Percentiles rank a stretch among this genome's conserved stretches.
These are phyloP conservation scores for Penicillium silybi DNA, from an alignment of 495 filamentous ascomycete genomes.

Conservation along the genomic window DNA sequence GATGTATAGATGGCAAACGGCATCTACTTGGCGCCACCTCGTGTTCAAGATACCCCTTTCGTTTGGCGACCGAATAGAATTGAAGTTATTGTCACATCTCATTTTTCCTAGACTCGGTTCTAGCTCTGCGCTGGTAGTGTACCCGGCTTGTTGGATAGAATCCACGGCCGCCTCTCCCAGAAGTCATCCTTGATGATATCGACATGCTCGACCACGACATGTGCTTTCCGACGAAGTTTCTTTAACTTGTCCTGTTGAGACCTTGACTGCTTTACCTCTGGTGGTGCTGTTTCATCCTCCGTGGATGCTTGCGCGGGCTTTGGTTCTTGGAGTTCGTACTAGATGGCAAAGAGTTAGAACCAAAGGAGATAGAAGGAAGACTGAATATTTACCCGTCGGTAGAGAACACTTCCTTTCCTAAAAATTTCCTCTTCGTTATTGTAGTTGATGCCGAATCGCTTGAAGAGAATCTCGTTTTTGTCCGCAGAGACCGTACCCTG, in stretches of 20 bases:
- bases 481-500: slow-evolving; percentile 79
- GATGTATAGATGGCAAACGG: slow-evolving; percentile 15
- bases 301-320: slow-evolving; percentile 11
- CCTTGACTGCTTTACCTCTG: slow-evolving; percentile 53
- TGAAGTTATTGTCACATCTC: neutral
- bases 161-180: slow-evolving; percentile 83
- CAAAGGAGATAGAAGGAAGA: neutral
- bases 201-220: slow-evolving; percentile 74
- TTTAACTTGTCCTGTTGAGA: slow-evolving; percentile 73
- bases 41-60: slow-evolving; percentile 36
- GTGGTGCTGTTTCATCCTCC: slow-evolving; percentile 6
- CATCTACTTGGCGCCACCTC: slow-evolving; percentile 15
- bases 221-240: slow-evolving; percentile 70
- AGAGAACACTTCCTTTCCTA: slow-evolving; percentile 88
- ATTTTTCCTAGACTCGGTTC: slow-evolving; percentile 22
- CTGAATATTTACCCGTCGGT: slow-evolving; percentile 62
- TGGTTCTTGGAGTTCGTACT: slow-evolving; percentile 43
- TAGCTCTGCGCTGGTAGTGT: slow-evolving; percentile 56
- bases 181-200: slow-evolving; percentile 95
- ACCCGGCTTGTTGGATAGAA: slow-evolving; percentile 71
- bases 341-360: slow-evolving; percentile 4
- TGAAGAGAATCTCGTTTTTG: slow-evolving; percentile 96
- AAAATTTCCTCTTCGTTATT: slow-evolving; percentile 92
- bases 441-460: slow-evolving; percentile 87
- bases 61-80: slow-evolving; percentile 14